Base-by-base conservation (phyloP, 441 rosid genomes). In the Euphorbia schlechtendalii region DNA sequence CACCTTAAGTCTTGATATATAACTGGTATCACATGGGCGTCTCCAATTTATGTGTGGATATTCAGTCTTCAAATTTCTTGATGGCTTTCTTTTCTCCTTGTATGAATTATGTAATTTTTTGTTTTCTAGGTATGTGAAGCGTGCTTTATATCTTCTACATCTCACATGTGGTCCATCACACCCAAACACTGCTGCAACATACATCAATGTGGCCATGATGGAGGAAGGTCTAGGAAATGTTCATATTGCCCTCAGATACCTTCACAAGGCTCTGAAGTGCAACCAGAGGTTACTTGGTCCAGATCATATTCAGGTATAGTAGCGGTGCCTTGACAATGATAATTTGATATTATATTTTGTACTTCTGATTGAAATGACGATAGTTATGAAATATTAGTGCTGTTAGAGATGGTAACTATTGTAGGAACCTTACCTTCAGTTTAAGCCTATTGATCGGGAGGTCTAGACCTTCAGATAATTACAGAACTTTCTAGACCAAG, bases 131-230 rank as follows among this genome's bases (percentile, higher is more conserved):
- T 85, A 87, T 51, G 88, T 87, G 27, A 83, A 82, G 62, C 94
- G 87, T 63, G 94, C 90, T 32, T 71, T 87, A 56, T 83, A 77
- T 77, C 90, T 87, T 51, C 79, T 87, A 51, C 88, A 83, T 79
- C 84, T 83, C 70, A 82, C 89, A 40, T 85, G 88, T 9, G 90
- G 90, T 24, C 79, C 83, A 57, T 85, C 86, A 48, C 94, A 87
- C 73, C 94, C 94, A 8, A 85, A 87, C 75, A 83, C 84, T 34
- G 90, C 88, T 30, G 90, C 90, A 22, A 87, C 94, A 21, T 83
- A 83, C 64, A 85, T 85, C 69, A 87, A 87, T 64, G 88, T 85
- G 73, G 87, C 93, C 66, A 87, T 85, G 90, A 87, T 87, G 93
- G 90, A 87, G 81, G 90, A 87, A 69, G 88, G 88, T 67, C 80